phyloP scores from a whole-genome alignment of 805 yeast species.

The Starmerella sp. region DNA sequence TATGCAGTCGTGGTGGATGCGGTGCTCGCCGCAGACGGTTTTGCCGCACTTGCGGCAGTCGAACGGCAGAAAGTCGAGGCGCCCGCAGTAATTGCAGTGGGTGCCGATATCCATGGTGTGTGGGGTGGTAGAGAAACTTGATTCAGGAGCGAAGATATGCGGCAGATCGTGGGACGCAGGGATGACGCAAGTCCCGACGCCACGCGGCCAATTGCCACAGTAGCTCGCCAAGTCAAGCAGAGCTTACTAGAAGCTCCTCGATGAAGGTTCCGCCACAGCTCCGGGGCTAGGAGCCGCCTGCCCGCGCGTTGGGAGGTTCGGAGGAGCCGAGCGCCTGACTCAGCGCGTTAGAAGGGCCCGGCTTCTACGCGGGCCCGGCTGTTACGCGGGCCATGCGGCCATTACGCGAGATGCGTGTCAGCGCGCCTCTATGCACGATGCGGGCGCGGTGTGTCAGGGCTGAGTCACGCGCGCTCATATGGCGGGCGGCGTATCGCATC shows the following conservation, averaged over 20 bases:
- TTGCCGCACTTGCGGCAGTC: conserved; percentile 31
- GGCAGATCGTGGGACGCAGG: neutral
- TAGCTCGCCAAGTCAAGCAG: neutral
- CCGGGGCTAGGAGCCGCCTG: neutral
- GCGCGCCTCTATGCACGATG: too few relatives aligned
- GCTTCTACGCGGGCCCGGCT: too few relatives aligned
- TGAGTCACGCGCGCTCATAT: neutral
- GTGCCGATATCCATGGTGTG: conserved; percentile 30
- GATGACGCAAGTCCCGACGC: neutral
- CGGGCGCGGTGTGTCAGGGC: neutral
- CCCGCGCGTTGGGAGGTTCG: neutral
- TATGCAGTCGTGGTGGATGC: conserved; percentile 29
- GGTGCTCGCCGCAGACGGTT: conserved; percentile 32
- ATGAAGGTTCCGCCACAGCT: neutral
- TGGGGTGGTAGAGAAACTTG: neutral
- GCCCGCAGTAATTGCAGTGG: conserved; percentile 32
- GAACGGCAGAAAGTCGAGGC: conserved; percentile 36
- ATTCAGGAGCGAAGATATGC: neutral
- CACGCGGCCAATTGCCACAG: neutral
- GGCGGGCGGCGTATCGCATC: neutral
- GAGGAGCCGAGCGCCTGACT: too few relatives aligned
- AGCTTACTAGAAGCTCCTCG: conserved; percentile 1
- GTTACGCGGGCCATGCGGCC: too few relatives aligned
- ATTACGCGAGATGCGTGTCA: too few relatives aligned
- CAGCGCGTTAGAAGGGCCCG: too few relatives aligned